Conservation (phyloP, 2,329 filamentous ascomycete genomes). For the Exophiala bonariae region DNA sequence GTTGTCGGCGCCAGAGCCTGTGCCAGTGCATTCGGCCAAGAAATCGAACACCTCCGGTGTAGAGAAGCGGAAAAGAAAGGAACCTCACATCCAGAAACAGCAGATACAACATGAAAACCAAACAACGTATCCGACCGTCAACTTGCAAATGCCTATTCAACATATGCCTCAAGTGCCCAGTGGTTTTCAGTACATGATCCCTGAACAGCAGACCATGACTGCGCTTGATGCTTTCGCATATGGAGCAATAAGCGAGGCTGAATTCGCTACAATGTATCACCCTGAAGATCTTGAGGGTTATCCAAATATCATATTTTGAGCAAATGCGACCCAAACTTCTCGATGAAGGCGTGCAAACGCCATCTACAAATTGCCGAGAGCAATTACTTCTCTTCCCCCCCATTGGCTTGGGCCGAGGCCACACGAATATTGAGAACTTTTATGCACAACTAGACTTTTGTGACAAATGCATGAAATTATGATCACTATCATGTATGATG, state of each 20-base stretch:
- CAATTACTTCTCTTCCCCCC: too few species aligned
- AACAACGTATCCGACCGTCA: background rate
- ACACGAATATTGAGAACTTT: too few species aligned
- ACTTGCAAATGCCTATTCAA: conserved; percentile 7
- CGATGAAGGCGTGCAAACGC: too few species aligned
- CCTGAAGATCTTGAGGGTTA: conserved; percentile 13
- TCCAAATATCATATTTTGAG: conserved; percentile 16
- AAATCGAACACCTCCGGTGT: background rate
- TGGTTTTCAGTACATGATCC: conserved; percentile 6
- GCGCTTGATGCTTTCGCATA: conserved; percentile 21
- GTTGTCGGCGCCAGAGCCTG: conserved; percentile 2
- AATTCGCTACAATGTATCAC: conserved; percentile 19
- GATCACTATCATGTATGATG: too few species aligned
- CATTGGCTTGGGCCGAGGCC: too few species aligned
- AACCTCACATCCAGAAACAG: background rate
- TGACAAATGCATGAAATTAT: too few species aligned
- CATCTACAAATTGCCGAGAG: too few species aligned
- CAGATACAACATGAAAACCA: background rate
- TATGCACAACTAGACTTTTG: too few species aligned
- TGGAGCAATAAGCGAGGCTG: conserved; percentile 17
- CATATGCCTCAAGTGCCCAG: background rate
- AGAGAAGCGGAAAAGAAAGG: background rate
- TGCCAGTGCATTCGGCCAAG: too few species aligned
- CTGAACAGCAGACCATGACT: conserved; percentile 14
- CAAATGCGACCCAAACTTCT: too few species aligned